Evolutionary conservation across 768 basidiomycete species (phyloP), one percentile per base, ranked within the genome.

Genomic region (Kwoniella bestiolae): DNA sequence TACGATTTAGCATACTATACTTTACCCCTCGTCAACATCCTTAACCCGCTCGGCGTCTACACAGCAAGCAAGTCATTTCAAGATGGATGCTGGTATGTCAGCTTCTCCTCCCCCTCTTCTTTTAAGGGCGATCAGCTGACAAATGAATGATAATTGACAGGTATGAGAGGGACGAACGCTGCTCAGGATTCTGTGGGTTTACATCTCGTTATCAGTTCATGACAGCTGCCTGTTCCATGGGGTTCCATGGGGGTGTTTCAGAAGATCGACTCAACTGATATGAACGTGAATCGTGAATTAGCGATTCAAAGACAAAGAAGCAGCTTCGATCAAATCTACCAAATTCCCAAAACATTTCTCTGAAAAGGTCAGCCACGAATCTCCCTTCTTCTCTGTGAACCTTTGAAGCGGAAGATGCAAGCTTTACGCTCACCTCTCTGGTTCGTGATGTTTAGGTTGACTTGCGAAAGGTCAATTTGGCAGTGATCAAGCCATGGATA

Each of bases 291-390:
- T 28, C 8, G 12, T 5, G 7, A 34, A 53, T 23, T 46, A 80
- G 79, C 87, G 94, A 56, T 96, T 97, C 82, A 91, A 91, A 29
- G 91, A 97, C 86, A 96, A 97, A 84, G 93, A 95, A 82, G 83
- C 89, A 57, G 92, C 92, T 74, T 85, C 94, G 34, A 87, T 95
- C 72, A 93, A 91, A 82, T 77, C 86, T 5, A 90, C 94, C 83
- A 94, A 95, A 82, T 97, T 97, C 78, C 94, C 94, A 6, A 79
- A 89, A 0, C 86, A 90, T 74, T 96, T 94, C 73, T 89, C 91
- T 55, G 89, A 90, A 83, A 96, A 94, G 86, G 74, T 73, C 12
- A 90, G 63, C 60, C n/a, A n/a, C n/a, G n/a, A n/a, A n/a, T 52
- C 63, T 56, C 0, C 12, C 11, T 18, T 32, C n/a, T n/a, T n/a